Evolutionary conservation across 306 rosid species (phyloP).

Genomic region (Argentina anserina): DNA sequence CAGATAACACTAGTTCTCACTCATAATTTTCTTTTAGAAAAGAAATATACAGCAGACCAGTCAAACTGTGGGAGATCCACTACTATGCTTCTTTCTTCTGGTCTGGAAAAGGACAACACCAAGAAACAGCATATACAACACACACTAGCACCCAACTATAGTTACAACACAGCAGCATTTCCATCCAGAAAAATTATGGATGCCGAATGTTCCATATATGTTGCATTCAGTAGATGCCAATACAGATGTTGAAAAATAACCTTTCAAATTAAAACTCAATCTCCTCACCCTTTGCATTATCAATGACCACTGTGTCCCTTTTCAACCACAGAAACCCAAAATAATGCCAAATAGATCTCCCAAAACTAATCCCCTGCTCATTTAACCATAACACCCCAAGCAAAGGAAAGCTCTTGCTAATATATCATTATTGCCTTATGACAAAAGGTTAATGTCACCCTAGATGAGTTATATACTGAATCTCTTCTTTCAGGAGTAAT

Average conservation of each 20-base stretch:
- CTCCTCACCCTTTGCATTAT: not conserved
- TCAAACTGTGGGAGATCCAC: not conserved
- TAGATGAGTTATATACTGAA: not conserved
- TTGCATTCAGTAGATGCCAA: not conserved
- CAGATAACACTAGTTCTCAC: not conserved
- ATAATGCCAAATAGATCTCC: not conserved
- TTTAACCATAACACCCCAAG: not conserved
- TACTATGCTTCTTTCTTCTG: not conserved
- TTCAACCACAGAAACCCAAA: not conserved
- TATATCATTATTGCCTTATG: not conserved
- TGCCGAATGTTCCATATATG: not conserved
- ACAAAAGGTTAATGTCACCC: not conserved
- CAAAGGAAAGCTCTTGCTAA: not conserved
- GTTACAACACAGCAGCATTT: not conserved
- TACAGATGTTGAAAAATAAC: not conserved
- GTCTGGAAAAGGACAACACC: not conserved
- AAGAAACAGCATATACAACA: not conserved
- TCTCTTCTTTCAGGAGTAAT: not conserved
- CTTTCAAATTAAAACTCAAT: not conserved
- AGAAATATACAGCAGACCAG: not conserved
- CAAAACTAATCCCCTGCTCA: not conserved
- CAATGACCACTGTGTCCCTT: not conserved
- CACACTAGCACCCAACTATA: not conserved
- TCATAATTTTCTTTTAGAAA: not conserved
- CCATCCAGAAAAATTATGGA: not conserved